Evolutionary conservation across 2,329 filamentous ascomycete genomes (phyloP), one percentile per base, ranked within the genome.

Genomic region (Chrysoporthe deuterocubensis): DNA sequence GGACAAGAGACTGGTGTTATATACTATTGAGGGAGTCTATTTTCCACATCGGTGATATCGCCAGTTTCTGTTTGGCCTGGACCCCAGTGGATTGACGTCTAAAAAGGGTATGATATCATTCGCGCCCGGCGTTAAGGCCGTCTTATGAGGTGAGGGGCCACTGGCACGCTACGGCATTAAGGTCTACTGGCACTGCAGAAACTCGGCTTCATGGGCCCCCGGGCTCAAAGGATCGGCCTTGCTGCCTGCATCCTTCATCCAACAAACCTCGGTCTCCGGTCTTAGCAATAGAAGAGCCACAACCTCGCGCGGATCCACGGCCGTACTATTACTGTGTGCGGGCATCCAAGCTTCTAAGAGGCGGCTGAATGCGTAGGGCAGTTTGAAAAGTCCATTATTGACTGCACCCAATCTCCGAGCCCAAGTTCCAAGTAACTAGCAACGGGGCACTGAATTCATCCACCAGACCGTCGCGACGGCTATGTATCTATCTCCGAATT

Each of bases 51-150:
- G 48, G 48, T 52, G 48, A 52, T 52, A 52, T 26, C 48, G 48
- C 9, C 48, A 5, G 14, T 13, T 4, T 2, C 21, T 26, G 48
- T 54, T 32, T 14, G 14, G 13, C 50, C 11, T 54, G 2, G 3
- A 26, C 26, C 26, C 26, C 26, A 26, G 26, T 2, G 9, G 37
- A 9, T 40, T 9, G 37, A 40, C 37, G 48, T 21, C 26, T 14
- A 52, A 13, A 21, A 7, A 32, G 1, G 50, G 13, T 32, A 54
- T 54, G 50, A 54, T 34, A 21, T 54, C 50, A 54, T 32, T 54
- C 50, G 50, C 50, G 50, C 21, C 50, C 50, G 50, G 50, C 50
- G 50, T 54, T 54, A 54, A 54, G 48, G 26, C 11, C 37, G 9
- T 40, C 9, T 16, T 4, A 13, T 26, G 14, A 13, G 3, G 11